Base-by-base conservation (phyloP, 768 basidiomycete genomes). In the Lyophyllum atratum region DNA sequence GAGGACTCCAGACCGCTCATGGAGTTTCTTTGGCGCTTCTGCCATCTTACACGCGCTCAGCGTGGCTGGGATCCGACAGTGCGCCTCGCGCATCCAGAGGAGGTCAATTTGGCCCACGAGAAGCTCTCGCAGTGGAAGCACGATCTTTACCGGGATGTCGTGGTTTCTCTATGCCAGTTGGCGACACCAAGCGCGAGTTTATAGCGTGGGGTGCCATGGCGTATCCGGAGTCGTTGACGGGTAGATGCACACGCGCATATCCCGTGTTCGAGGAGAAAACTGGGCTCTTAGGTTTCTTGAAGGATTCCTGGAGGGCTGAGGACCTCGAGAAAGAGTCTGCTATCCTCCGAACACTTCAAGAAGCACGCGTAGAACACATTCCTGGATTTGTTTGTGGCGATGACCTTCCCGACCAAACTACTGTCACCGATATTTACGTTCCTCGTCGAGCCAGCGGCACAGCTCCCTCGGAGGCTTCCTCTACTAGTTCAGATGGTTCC, bases 51-150 rank as follows among this genome's bases (percentile, higher is more conserved):
- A 19, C 37, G 46, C 21, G 47, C 4, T 7, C 52, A n/a, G n/a
- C n/a, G n/a, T 61, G 9, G 64, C 72, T 31, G 50, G n/a, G 74
- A 76, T 45, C 42, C 60, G 0, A 68, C 66, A 4, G 68, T 71
- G 15, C 49, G 54, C 4, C 31, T 33, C 22, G 63, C 64, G 6
- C 58, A 54, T 1, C 47, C 34, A 1, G 25, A 26, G 3, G 63
- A 68, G 21, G 21, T 10, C 8, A 17, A 28, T 14, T 15, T 54
- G 9, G 56, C 56, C 15, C 28, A 34, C 8, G 15, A 11, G 12
- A 19, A 54, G 19, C 48, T 58, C 3, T 26, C 25, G 12, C 19
- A 58, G 19, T 54, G 57, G 57, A 49, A 54, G 31, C 15, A n/a
- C 11, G 19, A 49, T 2, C 1, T 15, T 2, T 14, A 29, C 6